phyloP scores from a whole-genome alignment of 106 monocot genomes.

The Platanthera zijinensis region DNA sequence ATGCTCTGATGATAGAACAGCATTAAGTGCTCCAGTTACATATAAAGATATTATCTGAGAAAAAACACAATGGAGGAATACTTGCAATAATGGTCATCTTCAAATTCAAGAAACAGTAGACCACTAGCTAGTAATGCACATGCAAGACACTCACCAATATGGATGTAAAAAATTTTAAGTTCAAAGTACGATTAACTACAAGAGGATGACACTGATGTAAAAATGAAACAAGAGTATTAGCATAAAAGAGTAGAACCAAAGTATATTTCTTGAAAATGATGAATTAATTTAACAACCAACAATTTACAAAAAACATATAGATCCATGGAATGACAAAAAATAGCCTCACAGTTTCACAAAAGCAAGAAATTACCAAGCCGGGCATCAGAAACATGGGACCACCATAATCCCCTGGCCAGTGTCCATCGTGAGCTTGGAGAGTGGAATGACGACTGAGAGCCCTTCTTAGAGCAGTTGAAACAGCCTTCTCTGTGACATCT shows the following conservation, averaged over 20 bases:
- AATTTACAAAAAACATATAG: background rate
- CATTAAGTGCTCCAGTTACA: slow-evolving; percentile 46
- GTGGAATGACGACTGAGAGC: slow-evolving; percentile 51
- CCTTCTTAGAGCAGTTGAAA: slow-evolving; percentile 41
- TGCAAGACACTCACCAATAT: background rate
- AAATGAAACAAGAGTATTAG: background rate
- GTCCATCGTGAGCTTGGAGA: slow-evolving; percentile 80
- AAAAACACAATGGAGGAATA: background rate
- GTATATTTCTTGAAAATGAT: background rate
- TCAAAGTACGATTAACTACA: background rate
- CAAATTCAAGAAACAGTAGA: background rate
- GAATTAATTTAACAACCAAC: background rate
- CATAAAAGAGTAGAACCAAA: background rate
- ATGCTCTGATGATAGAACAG: slow-evolving; percentile 55
- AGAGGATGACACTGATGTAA: background rate
- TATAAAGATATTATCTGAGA: slow-evolving; percentile 34
- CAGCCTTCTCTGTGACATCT: slow-evolving; percentile 58
- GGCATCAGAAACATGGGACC: slow-evolving; percentile 88
- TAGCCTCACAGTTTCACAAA: background rate
- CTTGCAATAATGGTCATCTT: background rate
- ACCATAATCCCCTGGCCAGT: slow-evolving; percentile 90
- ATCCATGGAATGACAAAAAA: background rate
- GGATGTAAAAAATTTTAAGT: background rate
- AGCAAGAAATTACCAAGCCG: slow-evolving; percentile 41
- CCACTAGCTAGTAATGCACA: background rate